Conservation (phyloP, 2,329 filamentous ascomycete species). For the Aspergillus sp. region DNA sequence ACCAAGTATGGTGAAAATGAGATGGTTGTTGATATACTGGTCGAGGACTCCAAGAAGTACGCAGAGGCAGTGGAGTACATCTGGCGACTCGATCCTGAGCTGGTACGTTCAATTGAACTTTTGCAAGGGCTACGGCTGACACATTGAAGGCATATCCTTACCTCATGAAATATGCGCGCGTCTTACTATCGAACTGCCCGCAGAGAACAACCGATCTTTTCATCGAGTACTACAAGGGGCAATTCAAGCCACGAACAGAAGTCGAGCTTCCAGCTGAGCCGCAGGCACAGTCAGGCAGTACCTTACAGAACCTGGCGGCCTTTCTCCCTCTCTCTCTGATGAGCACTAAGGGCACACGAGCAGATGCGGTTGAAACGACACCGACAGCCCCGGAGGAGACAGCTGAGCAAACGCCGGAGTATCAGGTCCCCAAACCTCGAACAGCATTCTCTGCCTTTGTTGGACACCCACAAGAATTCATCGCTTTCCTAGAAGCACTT, state of each 20-base stretch:
- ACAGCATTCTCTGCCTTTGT: constrained; percentile 96
- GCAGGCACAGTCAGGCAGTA: constrained; percentile 60
- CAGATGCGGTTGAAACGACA: constrained; percentile 27
- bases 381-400: constrained; percentile 22
- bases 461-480: constrained; percentile 88
- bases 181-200: constrained; percentile 84
- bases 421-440: constrained; percentile 77
- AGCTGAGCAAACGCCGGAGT: constrained; percentile 54
- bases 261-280: constrained; percentile 54
- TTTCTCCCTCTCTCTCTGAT: constrained; percentile 84
- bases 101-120: constrained; percentile 48
- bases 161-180: constrained; percentile 91
- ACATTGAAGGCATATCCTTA: constrained; percentile 71
- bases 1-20: constrained; percentile 93
- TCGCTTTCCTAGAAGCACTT: constrained; percentile 87
- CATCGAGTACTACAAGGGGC: constrained; percentile 90
- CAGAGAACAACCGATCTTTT: constrained; percentile 81
- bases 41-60: constrained; percentile 93
- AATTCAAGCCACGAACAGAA: constrained; percentile 68
- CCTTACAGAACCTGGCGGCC: constrained; percentile 81
- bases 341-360: constrained; percentile 55
- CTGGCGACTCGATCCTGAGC: constrained; percentile 77
- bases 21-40: constrained; percentile 89
- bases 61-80: constrained; percentile 87
- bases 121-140: constrained; percentile 32